Evolutionary conservation across 208 protist genomes (phyloP), one percentile per base, ranked within the genome.

Genomic region (Porcisia hertigi): DNA sequence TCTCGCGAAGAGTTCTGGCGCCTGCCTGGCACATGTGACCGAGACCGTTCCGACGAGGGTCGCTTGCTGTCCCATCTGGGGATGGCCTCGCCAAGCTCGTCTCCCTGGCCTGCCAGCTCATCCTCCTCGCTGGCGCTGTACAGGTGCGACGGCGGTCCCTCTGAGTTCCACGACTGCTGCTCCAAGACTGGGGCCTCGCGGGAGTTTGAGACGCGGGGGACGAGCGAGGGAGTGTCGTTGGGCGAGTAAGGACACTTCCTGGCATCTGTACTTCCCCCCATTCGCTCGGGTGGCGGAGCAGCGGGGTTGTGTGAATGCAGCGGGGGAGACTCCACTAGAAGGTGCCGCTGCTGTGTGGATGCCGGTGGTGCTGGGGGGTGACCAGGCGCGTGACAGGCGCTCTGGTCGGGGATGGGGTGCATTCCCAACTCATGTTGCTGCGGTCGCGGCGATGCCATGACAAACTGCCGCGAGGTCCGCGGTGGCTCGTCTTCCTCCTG

Each of bases 1-100:
- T 81, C 77, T 1, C 77, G 77, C 6, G 45, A 45, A 1, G 77
- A 64, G 57, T 81, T 54, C 65, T 66, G 71, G 41, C 47, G 34
- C 25, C 53, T 39, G 1, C 8, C 49, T 3, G 59, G 69, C 2
- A 39, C 47, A 54, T 79, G 60, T 18, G 36, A 11, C 34, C 36
- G 53, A 18, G 69, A 72, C 69, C 2, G 9, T 18, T n/a, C 47
- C 69, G 20, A 72, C 36, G 69, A 39, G 69, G 36, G 47, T 7
- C 9, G 34, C 5, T 25, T 18, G 20, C 16, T 20, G 36, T 59
- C 36, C 18, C 53, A 12, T 45, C 66, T 45, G 36, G 25, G 30
- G 34, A 62, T 72, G 69, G 43, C 34, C 53, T 71, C 66, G 49
- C 49, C 57, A 14, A 25, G 7, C 34, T n/a, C 52, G 43, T 20